phyloP scores from a whole-genome alignment of 345 rosid genomes.

The Salix viminalis region DNA sequence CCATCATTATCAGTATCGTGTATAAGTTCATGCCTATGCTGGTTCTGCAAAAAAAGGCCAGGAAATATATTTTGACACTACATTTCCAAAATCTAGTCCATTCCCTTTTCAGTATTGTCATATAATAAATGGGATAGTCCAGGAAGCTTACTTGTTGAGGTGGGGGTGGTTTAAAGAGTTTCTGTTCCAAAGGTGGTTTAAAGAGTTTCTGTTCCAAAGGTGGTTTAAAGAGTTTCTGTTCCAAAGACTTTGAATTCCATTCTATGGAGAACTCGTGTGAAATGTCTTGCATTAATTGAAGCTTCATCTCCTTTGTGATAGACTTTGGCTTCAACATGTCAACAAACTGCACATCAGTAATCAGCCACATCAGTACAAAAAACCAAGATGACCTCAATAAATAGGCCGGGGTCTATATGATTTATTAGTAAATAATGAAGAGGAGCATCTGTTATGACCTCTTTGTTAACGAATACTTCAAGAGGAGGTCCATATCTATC shows the following conservation, averaged over 20 bases:
- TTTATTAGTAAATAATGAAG: background rate
- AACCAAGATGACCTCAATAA: background rate
- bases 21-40: background rate
- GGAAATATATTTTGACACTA: background rate
- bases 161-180: slow-evolving; percentile 38
- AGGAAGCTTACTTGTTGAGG: slow-evolving; percentile 33
- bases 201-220: slow-evolving; percentile 55
- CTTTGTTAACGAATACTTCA: slow-evolving; percentile 44
- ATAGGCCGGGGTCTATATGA: background rate
- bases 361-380: background rate
- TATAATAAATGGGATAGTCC: background rate
- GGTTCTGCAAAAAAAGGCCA: slow-evolving; percentile 20
- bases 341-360: slow-evolving; percentile 38
- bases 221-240: slow-evolving; percentile 48
- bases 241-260: slow-evolving; percentile 67
- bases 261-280: slow-evolving; percentile 52
- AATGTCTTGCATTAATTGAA: slow-evolving; percentile 52
- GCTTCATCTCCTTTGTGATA: slow-evolving; percentile 56
- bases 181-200: slow-evolving; percentile 47
- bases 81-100: background rate
- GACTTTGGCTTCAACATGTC: slow-evolving; percentile 43
- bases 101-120: background rate
- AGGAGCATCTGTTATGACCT: slow-evolving; percentile 37
- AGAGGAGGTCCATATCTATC: slow-evolving; percentile 59
- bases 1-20: background rate